Evolutionary conservation across 352 stramenopile species (phyloP).

Genomic region (Pythium scleroteichum): DNA sequence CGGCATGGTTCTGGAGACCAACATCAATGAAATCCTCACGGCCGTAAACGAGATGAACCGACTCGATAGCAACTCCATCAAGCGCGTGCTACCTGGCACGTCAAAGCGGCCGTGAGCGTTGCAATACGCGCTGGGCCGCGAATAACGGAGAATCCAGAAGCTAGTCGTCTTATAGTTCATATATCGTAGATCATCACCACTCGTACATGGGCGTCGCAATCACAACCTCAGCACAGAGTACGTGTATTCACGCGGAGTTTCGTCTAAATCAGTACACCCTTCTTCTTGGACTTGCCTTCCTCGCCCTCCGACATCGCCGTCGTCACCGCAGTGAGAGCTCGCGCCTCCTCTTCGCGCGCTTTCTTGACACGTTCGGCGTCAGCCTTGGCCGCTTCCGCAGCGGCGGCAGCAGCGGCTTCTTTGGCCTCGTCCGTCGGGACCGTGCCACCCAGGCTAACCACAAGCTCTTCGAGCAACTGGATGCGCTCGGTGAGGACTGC

Average conservation of each 20-base stretch:
- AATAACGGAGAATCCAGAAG: too few species aligned
- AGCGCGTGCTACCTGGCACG: slow-evolving; percentile 70
- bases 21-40: slow-evolving; percentile 97
- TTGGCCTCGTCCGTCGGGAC: slow-evolving; percentile 54
- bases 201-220: background rate
- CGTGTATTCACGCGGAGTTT: background rate
- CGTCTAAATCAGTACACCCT: slow-evolving; percentile 62
- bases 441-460: slow-evolving; percentile 56
- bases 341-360: slow-evolving; percentile 48
- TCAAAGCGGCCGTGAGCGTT: slow-evolving; percentile 50
- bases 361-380: slow-evolving; percentile 47
- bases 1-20: slow-evolving; percentile 99
- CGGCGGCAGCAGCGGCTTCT: slow-evolving; percentile 23
- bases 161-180: too few species aligned
- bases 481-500: slow-evolving; percentile 51
- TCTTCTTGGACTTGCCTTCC: slow-evolving; percentile 37
- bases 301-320: slow-evolving; percentile 17
- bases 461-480: slow-evolving; percentile 56
- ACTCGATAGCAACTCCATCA: slow-evolving; percentile 84
- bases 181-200: too few species aligned
- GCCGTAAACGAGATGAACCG: slow-evolving; percentile 97
- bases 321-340: slow-evolving; percentile 23
- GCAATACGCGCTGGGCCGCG: background rate
- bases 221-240: background rate
- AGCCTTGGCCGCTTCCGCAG: slow-evolving; percentile 25